Conservation (phyloP, 768 basidiomycete species). For the Leccinum fibrillosum region DNA sequence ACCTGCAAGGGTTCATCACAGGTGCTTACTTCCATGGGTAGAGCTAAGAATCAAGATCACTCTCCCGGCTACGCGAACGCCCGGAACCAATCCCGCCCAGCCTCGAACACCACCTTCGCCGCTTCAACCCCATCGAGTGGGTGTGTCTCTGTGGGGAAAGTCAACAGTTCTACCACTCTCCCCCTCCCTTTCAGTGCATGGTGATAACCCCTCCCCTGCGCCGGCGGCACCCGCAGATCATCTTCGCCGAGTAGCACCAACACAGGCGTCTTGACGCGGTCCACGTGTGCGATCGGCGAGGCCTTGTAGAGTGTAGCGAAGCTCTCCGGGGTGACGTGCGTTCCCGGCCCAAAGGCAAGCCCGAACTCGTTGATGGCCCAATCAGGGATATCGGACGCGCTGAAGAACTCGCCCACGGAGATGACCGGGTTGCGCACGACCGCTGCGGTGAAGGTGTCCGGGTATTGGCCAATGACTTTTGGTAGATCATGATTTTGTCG, state of each 20-base stretch:
- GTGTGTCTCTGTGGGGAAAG: conserved; percentile 62
- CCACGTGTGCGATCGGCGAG: conserved; percentile 59
- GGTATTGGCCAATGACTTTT: conserved; percentile 56
- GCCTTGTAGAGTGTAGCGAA: conserved; percentile 44
- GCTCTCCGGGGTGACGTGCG: conserved; percentile 42
- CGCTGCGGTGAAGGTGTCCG: conserved; percentile 59
- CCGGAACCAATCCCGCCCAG: conserved; percentile 49
- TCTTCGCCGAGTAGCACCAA: conserved; percentile 56
- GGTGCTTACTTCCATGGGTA: not conserved
- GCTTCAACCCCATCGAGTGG: conserved; percentile 63
- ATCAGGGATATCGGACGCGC: conserved; percentile 64
- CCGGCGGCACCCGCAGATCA: conserved; percentile 61
- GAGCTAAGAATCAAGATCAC: not conserved
- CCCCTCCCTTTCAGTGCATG: conserved; percentile 40
- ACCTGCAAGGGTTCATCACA: not conserved
- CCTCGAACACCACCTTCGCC: conserved; percentile 49
- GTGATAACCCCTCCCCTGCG: conserved; percentile 53
- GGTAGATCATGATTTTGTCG: not conserved
- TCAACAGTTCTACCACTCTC: conserved; percentile 52
- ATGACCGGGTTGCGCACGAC: conserved; percentile 70
- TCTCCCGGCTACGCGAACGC: conserved; percentile 9
- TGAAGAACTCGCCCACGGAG: conserved; percentile 48
- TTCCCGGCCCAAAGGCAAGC: conserved; percentile 31
- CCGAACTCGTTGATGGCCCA: conserved; percentile 51
- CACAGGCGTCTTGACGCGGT: conserved; percentile 50